Conservation (phyloP, 495 filamentous ascomycete genomes). For the Tuber melanosporum region DNA sequence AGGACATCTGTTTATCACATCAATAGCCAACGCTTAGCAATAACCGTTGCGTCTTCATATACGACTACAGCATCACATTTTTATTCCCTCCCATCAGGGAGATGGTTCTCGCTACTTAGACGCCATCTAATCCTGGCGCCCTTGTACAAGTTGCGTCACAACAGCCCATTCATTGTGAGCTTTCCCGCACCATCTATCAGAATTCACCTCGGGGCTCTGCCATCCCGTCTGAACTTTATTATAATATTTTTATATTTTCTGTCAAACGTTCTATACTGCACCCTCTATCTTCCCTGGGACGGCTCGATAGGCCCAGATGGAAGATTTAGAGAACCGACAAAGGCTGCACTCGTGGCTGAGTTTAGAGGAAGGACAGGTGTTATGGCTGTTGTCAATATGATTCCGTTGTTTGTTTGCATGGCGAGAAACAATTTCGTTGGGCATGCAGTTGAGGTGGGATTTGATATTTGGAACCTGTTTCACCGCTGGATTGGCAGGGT, state of each 20-base stretch:
- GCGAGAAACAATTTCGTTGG: constrained; percentile 67
- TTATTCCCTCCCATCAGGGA: constrained; percentile 33
- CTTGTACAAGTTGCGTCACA: constrained; percentile 72
- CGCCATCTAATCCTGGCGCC: constrained; percentile 77
- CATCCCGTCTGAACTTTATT: constrained; percentile 72
- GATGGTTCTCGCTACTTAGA: constrained; percentile 58
- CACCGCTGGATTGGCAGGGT: constrained; percentile 76
- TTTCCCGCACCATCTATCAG: constrained; percentile 45
- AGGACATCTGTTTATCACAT: constrained; percentile 29
- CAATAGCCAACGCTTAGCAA: constrained; percentile 25
- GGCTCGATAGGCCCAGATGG: constrained; percentile 35
- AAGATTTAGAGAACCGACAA: constrained; percentile 44
- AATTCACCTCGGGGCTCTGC: constrained; percentile 76
- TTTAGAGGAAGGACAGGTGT: constrained; percentile 70
- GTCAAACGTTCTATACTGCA: constrained; percentile 61
- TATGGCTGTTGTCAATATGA: constrained; percentile 70
- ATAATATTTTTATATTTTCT: constrained; percentile 59
- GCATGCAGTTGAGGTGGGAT: constrained; percentile 44
- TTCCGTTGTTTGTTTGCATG: constrained; percentile 63
- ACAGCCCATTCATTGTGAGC: constrained; percentile 74
- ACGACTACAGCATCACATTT: constrained; percentile 23
- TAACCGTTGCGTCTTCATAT: constrained; percentile 31
- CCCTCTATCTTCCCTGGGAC: constrained; percentile 53
- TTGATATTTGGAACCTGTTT: constrained; percentile 71
- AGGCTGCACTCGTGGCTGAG: constrained; percentile 50